Percentiles rank a stretch among this genome's conserved stretches.
Conservation (phyloP, 2,329 filamentous ascomycete genomes). For the Colletotrichum falcatum region DNA sequence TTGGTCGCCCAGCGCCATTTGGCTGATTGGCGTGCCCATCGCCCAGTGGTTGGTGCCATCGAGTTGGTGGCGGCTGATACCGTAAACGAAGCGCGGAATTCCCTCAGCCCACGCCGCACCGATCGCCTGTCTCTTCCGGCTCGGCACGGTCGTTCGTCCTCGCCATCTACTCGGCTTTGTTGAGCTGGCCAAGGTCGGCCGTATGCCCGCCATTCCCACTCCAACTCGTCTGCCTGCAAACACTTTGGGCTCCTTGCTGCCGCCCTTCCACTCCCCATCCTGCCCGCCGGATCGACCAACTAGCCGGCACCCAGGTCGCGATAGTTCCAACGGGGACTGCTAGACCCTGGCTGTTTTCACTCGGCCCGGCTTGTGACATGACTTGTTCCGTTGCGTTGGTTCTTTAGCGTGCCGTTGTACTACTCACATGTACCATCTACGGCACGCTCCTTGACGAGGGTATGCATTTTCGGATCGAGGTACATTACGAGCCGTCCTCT, state of each 20-base stretch:
- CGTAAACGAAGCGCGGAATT: slow-evolving; percentile 11
- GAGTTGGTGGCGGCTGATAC: slow-evolving; percentile 5
- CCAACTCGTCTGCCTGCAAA: slow-evolving; percentile 18
- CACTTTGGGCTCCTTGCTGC: slow-evolving; percentile 26
- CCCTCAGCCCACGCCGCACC: slow-evolving; percentile 13
- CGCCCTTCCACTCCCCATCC: slow-evolving; percentile 1
- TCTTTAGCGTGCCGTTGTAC: slow-evolving; percentile 11
- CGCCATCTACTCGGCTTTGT: background rate
- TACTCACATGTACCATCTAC: slow-evolving; percentile 4
- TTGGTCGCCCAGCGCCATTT: background rate
- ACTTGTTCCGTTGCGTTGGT: background rate
- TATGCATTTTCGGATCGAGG: background rate
- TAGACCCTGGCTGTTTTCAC: slow-evolving; percentile 1
- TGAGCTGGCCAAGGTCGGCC: slow-evolving; percentile 12
- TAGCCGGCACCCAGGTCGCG: background rate
- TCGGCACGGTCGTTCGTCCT: background rate
- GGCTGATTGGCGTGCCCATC: background rate
- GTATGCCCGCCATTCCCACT: slow-evolving; percentile 21
- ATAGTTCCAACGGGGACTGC: slow-evolving; percentile 18
- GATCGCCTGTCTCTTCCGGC: background rate
- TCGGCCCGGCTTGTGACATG: slow-evolving; percentile 13
- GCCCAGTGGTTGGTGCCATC: slow-evolving; percentile 15
- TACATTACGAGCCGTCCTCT: background rate
- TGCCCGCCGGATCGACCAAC: background rate
- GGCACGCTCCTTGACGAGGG: background rate